Evolutionary conservation across 2,329 filamentous ascomycete genomes (phyloP), one percentile per base, ranked within the genome.

Genomic region (Xylogone sp.): DNA sequence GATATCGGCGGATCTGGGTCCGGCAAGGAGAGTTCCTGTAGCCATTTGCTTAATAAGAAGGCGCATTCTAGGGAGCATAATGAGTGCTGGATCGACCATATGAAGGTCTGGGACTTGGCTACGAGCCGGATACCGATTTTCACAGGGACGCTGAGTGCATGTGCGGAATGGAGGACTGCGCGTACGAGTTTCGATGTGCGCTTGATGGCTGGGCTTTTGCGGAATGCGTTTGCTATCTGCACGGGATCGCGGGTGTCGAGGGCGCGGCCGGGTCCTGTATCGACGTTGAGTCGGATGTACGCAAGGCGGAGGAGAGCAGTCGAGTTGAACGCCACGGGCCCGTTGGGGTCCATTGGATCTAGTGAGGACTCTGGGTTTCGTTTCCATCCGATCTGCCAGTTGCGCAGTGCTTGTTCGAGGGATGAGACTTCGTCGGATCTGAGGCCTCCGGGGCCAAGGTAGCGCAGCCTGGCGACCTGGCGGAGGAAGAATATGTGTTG

Each of bases 401-500:
- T 71, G 1, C 77, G 71, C 31, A 84, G 62, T 1, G 80, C 80
- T 9, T 42, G 42, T 20, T 56, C 50, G 21, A 58, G 42, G 8
- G 47, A 48, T 3, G 48, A 27, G 18, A 46, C 13, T 2, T 84
- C 81, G 18, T 83, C 81, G 9, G 74, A 71, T 7, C 75, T 75
- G 39, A 74, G 67, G 43, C 82, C 77, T 9, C 27, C 45, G 3
- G 45, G 12, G 20, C 18, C 13, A 13, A 19, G 5, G 16, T 6
- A 18, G 29, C 29, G 20, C 29, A 42, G n/a, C 18, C 18, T 39
- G 20, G 34, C 20, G 45, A 45, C 45, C n/a, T 86, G 81, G 59
- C 86, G 86, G 21, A 87, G 66, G 39, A 88, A 73, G 63, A 85
- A 89, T 16, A 90, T 84, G 55, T 88, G 84, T 59, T 90, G 86